Evolutionary conservation across 257 asterid species (phyloP), one percentile per base, ranked within the genome.

Genomic region (Nicotiana tabacum): DNA sequence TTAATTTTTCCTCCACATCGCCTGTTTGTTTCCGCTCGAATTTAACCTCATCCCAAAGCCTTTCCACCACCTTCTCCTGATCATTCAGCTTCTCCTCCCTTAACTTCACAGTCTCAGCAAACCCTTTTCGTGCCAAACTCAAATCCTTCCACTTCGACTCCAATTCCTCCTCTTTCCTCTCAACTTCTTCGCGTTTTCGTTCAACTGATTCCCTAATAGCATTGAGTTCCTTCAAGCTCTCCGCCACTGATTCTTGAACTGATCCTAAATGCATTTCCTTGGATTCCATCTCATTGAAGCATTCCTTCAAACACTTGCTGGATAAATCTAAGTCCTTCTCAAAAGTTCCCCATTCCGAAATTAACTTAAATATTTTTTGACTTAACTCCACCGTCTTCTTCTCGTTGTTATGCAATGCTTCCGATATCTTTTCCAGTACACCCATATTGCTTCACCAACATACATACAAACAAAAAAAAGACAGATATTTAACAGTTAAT

Each of bases 51-150:
- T 13, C 43, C 77, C 80, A 53, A 9, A 77, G 51, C 21, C 48
- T 76, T n/a, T 85, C 70, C 6, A 85, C 53, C 67, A 58, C 18
- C 43, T 66, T 81, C 83, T 85, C 85, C 29, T 77, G 81, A 32
- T 77, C 87, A 66, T 18, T 30, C 77, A 85, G 37, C 29, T 68
- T 61, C 83, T 77, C 76, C 69, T 68, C 85, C 35, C 79, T 66
- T 29, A 77, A 24, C 60, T 77, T 72, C 32, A 85, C 68, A 6
- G 56, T 69, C 72, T 85, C 55, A 11, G 56, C 33, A 77, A n/a
- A 77, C 57, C 53, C 81, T 72, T 43, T 30, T 53, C 43, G 6
- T 1, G 78, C 68, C 64, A 11, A 5, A 51, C n/a, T 39, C 67
- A 84, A 70, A 3, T 2, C 39, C 37, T 77, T 61, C 64, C 83